Percentiles rank a stretch among this genome's conserved stretches.
These are phyloP conservation scores for Glonium stellatum DNA, from an alignment of 495 filamentous ascomycete genomes.

Conservation along the genomic window DNA sequence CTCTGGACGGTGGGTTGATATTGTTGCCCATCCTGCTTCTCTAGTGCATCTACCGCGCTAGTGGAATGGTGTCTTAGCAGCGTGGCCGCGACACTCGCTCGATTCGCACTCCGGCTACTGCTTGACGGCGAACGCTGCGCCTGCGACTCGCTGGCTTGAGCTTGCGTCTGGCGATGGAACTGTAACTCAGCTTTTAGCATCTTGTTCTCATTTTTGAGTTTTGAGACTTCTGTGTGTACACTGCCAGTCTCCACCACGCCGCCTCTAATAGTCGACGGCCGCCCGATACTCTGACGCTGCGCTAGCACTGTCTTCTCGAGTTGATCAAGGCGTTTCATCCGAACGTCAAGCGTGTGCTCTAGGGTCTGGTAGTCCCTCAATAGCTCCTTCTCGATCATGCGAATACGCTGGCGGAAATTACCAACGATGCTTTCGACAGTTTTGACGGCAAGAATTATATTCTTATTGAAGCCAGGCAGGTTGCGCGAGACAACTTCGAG, in stretches of 20 bases:
- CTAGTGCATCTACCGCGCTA: constrained; percentile 37
- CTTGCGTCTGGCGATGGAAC: constrained; percentile 46
- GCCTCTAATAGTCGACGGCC: constrained; percentile 22
- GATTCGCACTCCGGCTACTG: constrained; percentile 17
- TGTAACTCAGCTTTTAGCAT: constrained; percentile 78
- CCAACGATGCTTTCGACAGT: constrained; percentile 74
- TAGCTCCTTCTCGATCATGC: constrained; percentile 76
- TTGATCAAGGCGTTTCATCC: constrained; percentile 79
- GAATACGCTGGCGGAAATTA: constrained; percentile 74
- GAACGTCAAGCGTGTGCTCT: constrained; percentile 69
- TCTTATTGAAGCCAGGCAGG: constrained; percentile 79
- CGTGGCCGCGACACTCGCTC: constrained; percentile 37
- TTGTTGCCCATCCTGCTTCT: constrained; percentile 14
- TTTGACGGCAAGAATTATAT: constrained; percentile 79
- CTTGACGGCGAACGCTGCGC: constrained; percentile 13
- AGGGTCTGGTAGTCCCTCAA: constrained; percentile 84
- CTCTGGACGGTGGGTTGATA: constrained; percentile 23
- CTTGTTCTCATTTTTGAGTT: constrained; percentile 72
- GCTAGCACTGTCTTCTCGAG: constrained; percentile 62
- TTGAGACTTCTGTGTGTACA: constrained; percentile 50
- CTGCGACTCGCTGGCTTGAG: constrained; percentile 14
- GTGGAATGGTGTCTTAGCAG: constrained; percentile 48
- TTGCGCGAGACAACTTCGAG: constrained; percentile 69
- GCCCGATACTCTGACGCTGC: constrained; percentile 23
- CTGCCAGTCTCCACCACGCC: constrained; percentile 34